A percentile compares a stretch with the other conserved stretches of the same genome.
Evolutionary conservation across 78 protist genomes (phyloP).

Genomic region (Parvularia atlantis): DNA sequence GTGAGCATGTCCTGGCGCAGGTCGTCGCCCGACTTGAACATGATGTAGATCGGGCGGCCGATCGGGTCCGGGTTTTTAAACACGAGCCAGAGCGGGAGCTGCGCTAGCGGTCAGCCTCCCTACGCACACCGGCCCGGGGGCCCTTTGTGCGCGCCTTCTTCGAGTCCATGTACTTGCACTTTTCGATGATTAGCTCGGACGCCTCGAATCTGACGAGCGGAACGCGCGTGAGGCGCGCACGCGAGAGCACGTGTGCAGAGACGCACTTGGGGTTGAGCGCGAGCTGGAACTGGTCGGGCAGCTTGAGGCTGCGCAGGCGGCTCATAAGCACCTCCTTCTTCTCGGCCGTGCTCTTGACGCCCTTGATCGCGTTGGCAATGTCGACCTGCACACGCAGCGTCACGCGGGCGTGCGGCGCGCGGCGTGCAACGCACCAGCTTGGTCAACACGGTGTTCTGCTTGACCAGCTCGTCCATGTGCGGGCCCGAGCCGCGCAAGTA

Average conservation of each 20-base stretch:
- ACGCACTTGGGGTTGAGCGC: background rate
- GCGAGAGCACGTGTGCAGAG: too few species aligned
- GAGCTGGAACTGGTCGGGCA: background rate
- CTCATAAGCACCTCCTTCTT: slow-evolving; percentile 4
- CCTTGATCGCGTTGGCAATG: slow-evolving; percentile 2
- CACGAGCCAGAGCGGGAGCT: slow-evolving; percentile 82
- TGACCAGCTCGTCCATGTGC: background rate
- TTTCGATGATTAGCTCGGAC: background rate
- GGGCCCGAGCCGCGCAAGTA: slow-evolving; percentile 19
- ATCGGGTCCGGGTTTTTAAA: slow-evolving; percentile 57
- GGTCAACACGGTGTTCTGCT: background rate
- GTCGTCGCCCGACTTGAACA: slow-evolving; percentile 89
- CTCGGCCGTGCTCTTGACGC: background rate
- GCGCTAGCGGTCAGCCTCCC: background rate
- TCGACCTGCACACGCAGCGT: background rate
- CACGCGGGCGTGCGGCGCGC: too few species aligned
- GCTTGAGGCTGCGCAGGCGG: background rate
- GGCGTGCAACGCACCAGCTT: background rate
- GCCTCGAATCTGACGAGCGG: too few species aligned
- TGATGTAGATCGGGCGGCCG: slow-evolving; percentile 30
- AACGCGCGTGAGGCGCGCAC: background rate
- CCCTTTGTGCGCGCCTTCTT: slow-evolving; percentile 49
- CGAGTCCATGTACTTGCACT: slow-evolving; percentile 82
- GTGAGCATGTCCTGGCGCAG: slow-evolving; percentile 92
- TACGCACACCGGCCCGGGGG: too few species aligned